Percentiles rank a stretch among this genome's conserved stretches.
Evolutionary conservation across 192 early-diverging fungal genomes (phyloP).

Genomic region (Linnemannia zychae): DNA sequence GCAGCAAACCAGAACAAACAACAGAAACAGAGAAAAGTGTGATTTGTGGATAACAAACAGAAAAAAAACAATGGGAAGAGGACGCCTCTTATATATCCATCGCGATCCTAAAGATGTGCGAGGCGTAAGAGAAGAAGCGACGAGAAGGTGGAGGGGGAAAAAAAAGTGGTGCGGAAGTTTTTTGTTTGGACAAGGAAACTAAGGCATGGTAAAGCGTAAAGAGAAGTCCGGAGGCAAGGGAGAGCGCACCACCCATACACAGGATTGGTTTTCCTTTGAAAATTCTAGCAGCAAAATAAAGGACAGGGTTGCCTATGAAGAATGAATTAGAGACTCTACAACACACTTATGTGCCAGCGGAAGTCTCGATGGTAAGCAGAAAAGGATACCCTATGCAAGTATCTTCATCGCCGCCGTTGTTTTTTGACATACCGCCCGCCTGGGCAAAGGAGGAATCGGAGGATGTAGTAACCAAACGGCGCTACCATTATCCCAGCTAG

Average conservation of each 20-base stretch:
- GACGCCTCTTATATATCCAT: background rate
- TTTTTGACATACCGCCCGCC: background rate
- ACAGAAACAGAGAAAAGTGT: background rate
- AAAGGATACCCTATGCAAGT: background rate
- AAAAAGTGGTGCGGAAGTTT: background rate
- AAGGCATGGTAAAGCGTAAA: no score
- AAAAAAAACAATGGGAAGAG: background rate
- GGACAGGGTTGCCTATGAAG: no score
- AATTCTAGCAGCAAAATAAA: background rate
- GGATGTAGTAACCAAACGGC: background rate
- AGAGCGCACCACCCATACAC: background rate
- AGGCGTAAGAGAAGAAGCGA: background rate
- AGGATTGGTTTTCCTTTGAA: background rate
- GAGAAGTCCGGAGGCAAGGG: background rate
- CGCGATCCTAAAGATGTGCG: background rate
- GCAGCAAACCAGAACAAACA: background rate
- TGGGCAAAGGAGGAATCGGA: background rate
- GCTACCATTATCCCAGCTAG: background rate
- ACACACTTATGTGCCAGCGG: background rate
- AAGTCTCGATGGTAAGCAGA: background rate
- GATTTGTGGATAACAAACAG: background rate
- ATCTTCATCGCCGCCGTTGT: background rate
- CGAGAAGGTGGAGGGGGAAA: background rate
- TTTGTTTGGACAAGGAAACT: no score
- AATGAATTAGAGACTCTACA: background rate